Evolutionary conservation across 2,329 filamentous ascomycete genomes (phyloP), one percentile per base, ranked within the genome.

Genomic region (Cytospora piceicola): DNA sequence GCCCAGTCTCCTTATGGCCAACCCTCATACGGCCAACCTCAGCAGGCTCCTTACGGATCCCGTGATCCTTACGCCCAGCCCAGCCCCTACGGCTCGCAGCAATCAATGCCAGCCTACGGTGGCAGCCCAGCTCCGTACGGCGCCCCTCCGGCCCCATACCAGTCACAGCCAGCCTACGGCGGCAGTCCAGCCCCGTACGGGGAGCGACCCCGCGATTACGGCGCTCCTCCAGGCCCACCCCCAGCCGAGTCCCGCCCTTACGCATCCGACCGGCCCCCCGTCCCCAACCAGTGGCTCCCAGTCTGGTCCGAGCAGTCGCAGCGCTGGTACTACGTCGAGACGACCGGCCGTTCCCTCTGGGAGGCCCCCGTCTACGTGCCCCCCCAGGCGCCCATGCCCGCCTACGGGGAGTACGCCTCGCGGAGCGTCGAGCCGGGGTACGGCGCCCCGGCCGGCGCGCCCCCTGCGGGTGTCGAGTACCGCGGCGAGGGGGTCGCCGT

Each of bases 261-360:
- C 3, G 30, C 5, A 2, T 51, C 58, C 39, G 74, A 75, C 61
- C 77, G 76, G 71, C 79, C 84, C 53, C 76, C 81, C 39, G 75
- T 86, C 60, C 78, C 85, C 29, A 69, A 78, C 56, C 85, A 85
- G 70, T 88, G 85, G 85, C 73, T 76, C 27, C 78, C 83, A 54
- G 81, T 85, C 70, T 88, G 81, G 76, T 85, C 88, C 69, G 81
- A 83, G 52, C 76, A 75, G 64, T 78, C 79, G 65, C 81, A 84
- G 70, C 81, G 83, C 60, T 86, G 82, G 77, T 88, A 81, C 76
- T 89, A 84, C 71, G 77, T 87, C 63, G 83, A 88, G 61, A 75
- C 82, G 42, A 85, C 83, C 14, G 84, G 84, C 20, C 81, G 81
- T 64, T 80, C 83, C 0, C 84, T 87, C 70, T 88, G 86, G 85